Conservation (phyloP, 108 stramenopile genomes). For the Nannochloropsis gaditana region DNA sequence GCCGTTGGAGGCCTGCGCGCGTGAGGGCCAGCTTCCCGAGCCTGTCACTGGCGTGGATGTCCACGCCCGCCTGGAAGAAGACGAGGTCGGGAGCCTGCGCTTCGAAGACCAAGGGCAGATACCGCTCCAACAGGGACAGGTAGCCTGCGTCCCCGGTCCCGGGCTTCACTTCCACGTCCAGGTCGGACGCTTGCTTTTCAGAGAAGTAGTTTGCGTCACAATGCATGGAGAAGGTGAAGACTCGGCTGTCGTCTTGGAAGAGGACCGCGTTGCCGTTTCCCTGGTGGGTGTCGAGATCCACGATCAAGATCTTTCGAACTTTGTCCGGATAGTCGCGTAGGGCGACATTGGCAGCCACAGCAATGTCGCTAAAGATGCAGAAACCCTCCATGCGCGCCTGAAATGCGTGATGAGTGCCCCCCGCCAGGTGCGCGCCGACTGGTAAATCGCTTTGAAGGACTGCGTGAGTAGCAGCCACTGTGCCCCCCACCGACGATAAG, state of each 20-base stretch:
- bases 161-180: constrained; percentile 45
- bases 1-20: constrained; percentile 41
- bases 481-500: constrained; percentile 76
- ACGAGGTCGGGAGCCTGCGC: constrained; percentile 42
- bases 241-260: constrained; percentile 31
- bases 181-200: constrained; percentile 36
- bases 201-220: constrained; percentile 55
- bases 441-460: background rate
- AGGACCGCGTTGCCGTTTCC: constrained; percentile 54
- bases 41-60: constrained; percentile 39
- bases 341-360: constrained; percentile 51
- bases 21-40: constrained; percentile 47
- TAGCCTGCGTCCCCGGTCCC: constrained; percentile 45
- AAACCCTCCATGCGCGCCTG: constrained; percentile 48
- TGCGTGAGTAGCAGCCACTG: constrained; percentile 64
- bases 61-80: constrained; percentile 52
- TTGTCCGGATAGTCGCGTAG: constrained; percentile 41
- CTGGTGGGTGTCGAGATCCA: constrained; percentile 50
- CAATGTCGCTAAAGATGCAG: constrained; percentile 53
- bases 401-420: constrained; percentile 67
- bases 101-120: constrained; percentile 41
- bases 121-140: constrained; percentile 21
- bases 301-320: constrained; percentile 44
- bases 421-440: constrained; percentile 73
- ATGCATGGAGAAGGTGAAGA: constrained; percentile 54